Conservation (phyloP, 805 yeast species). For the Saccharomyces eubayanus region DNA sequence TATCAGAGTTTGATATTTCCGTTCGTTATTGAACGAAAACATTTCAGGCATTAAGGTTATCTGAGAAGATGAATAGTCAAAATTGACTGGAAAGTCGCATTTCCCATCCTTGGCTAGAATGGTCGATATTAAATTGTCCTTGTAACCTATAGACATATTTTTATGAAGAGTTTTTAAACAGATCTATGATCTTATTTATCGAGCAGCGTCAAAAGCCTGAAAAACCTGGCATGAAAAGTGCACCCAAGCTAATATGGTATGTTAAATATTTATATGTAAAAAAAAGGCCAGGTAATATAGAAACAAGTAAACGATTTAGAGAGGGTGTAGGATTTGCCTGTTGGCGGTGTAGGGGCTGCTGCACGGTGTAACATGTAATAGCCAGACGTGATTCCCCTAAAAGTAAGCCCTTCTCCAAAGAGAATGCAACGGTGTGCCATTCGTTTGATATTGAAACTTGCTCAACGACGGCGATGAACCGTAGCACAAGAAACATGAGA, state of each 20-base stretch:
- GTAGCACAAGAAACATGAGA: background rate
- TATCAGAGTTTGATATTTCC: constrained; percentile 15
- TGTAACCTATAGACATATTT: background rate
- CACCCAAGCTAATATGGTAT: background rate
- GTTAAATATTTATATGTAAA: background rate
- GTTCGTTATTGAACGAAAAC: background rate
- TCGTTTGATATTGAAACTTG: background rate
- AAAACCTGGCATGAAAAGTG: background rate
- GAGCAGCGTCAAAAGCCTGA: background rate
- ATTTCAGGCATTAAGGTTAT: background rate
- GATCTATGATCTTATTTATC: background rate
- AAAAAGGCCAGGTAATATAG: background rate
- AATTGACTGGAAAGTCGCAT: background rate
- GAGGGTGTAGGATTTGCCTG: background rate
- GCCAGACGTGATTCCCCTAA: background rate
- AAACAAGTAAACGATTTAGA: background rate
- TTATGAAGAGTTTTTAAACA: background rate
- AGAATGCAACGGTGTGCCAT: background rate
- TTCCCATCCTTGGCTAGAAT: background rate
- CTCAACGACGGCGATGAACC: background rate
- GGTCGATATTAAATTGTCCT: background rate
- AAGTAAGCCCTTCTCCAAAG: background rate
- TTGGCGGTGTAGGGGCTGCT: background rate
- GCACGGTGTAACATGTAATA: background rate
- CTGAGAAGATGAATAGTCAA: background rate